Evolutionary conservation across 176 grass and related monocot species (phyloP).

Genomic region (Cenchrus fungigraminus): DNA sequence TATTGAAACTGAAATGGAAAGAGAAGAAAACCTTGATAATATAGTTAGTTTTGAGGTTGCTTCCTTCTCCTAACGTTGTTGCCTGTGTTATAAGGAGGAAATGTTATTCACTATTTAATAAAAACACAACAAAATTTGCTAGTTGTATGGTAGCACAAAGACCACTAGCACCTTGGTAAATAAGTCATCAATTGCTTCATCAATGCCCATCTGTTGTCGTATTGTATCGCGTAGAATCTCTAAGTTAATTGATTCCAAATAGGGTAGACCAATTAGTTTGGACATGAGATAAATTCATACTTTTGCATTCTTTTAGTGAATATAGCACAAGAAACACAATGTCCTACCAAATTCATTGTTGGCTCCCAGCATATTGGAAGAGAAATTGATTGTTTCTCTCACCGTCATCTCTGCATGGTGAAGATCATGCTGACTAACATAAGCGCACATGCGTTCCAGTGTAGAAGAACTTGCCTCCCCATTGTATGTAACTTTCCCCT

Average conservation of each 20-base stretch:
- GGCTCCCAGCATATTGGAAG: not conserved
- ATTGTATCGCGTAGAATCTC: constrained; percentile 41
- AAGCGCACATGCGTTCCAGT: not conserved
- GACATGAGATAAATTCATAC: no score
- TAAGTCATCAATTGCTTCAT: constrained; percentile 12
- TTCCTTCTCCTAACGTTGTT: constrained; percentile 47
- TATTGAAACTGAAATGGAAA: no score
- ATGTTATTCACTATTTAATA: no score
- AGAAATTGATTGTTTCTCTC: not conserved
- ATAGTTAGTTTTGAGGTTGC: constrained; percentile 59
- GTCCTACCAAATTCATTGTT: not conserved
- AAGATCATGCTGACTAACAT: not conserved
- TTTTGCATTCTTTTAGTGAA: no score
- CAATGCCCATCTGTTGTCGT: constrained; percentile 12
- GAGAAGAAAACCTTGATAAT: constrained; percentile 42
- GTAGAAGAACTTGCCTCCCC: not conserved
- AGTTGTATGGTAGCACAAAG: no score
- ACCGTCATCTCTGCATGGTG: not conserved
- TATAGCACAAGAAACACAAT: not conserved
- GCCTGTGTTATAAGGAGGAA: constrained; percentile 18
- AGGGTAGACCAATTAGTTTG: no score
- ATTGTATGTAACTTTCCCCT: not conserved
- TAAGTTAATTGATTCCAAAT: not conserved
- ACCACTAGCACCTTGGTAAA: not conserved
- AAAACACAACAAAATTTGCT: no score